Evolutionary conservation across 1,139 yeast genomes (phyloP), one percentile per base, ranked within the genome.

Genomic region (Scheffersomyces quercinus): DNA sequence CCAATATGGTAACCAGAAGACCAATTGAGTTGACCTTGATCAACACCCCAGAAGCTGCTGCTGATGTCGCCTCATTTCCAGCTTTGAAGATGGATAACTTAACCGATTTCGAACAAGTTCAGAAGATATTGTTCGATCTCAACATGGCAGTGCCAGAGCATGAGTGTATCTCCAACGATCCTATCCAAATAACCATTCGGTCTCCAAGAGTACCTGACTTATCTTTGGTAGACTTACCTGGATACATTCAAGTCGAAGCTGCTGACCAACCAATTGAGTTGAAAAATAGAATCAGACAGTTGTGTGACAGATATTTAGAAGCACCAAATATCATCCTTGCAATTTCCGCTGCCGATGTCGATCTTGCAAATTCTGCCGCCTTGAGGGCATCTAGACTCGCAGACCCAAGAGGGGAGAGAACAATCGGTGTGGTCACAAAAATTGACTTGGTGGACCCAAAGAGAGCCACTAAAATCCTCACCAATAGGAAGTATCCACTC

Each of bases 311-410:
- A 58, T 95, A 95, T 61, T 76, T 95, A 53, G 90, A 87, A 57
- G 83, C 87, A 7, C 99, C 99, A 13, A 95, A 95, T 59, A 88
- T 95, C 43, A 95, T 95, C 36, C 73, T 95, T 54, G 99, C 99
- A 0, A 93, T 95, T 29, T 88, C 96, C 11, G 93, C 99, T 1
- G 99, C 99, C 0, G 98, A 95, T 67, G 99, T 93, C 2, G 99
- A 95, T 71, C 74, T 95, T 59, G 99, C 99, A 1, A 93, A 93
- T 62, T 89, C 97, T 30, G 82, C 97, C 2, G 98, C 99, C 0
- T 77, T 93, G 47, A 75, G 95, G 48, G 97, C 98, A 0, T 88
- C 96, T n/a, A 83, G 91, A 51, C 50, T 76, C n/a, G 91, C 95
- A 0, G 99, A 93, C 60, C 98, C 99, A 12, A 75, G 83, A 42